Base-by-base conservation (phyloP, 352 stramenopile species). In the Globisporangium camurandrum region DNA sequence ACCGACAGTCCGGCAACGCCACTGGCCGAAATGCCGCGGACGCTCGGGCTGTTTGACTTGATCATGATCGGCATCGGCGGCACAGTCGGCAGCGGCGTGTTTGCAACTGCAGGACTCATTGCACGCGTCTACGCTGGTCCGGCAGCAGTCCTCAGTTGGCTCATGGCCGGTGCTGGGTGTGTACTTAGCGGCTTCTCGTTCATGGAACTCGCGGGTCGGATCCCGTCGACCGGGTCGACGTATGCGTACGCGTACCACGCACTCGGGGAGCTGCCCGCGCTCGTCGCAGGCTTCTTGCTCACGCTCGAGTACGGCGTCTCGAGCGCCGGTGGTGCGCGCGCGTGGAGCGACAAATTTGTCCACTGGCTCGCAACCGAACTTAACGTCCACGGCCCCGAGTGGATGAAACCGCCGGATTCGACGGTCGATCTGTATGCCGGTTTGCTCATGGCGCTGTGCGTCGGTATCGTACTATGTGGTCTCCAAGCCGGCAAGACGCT, bases 191-290 rank as follows among this genome's bases (percentile, higher is more conserved):
- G 83, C 0, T 62, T 95, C 8, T 95, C 84, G 48, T 98, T 95
- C 65, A 95, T 96, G 59, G 92, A 98, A 64, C 69, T 97, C 9
- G 82, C 86, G 37, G 76, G 66, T 26, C 62, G 84, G 33, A 88
- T 98, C 43, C 91, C 92, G 14, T 93, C 75, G 9, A 69, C 88
- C 0, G 93, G 93, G 0, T 94, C 74, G 52, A 97, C 87, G 7
- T 98, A 98, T 55, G 84, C 87, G 9, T 98, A 97, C 64, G 71
- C 91, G 0, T 98, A 97, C 57, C 84, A 97, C 50, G 74, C 88
- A 0, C 65, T 98, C 17, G 92, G 93, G 2, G 95, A 98, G 60
- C 64, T 98, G 2, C 86, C 89, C 1, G 95, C 95, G 5, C 71
- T 97, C 44, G 47, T 97, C 40, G 88, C 90, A 0, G 92, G 77